Base-by-base conservation (phyloP, 176 grass and related monocot species). In the Dactylis glomerata region DNA sequence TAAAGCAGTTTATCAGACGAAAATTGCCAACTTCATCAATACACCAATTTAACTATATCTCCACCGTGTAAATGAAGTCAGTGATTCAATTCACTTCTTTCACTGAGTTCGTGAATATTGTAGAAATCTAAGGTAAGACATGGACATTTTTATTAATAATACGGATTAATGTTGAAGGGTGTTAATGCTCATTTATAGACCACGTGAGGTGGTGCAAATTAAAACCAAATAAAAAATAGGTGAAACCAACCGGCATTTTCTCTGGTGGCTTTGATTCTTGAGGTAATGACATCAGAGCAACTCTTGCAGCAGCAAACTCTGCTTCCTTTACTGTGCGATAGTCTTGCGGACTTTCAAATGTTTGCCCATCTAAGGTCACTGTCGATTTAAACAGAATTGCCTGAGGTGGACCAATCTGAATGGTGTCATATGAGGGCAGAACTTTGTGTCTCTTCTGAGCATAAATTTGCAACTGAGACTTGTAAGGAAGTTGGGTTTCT, bases 401-500 rank as follows among this genome's bases (percentile, higher is more conserved):
- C 50, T 76, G 88, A 86, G 38, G 37, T 61, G 68, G 54, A 65
- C 87, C 95, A 41, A 45, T 62, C 12, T 54, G 33, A 75, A 88
- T 49, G 40, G 10, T 8, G 59, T 58, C 44, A 77, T 98, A 98
- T 3, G 31, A 85, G 61, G 92, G 95, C 75, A 90, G 40, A 4
- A 34, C 47, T 61, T 86, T 92, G 46, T 44, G 33, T 79, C 77
- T 89, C 89, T 88, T 98, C 88, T 95, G 95, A 73, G 80, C 73
- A 92, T 93, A 89, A 40, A 64, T 86, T 79, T 90, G 91, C 83
- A 98, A 79, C 74, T 90, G 92, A 44, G 2, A 87, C 91, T 98
- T 98, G 59, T 36, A 86, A 57, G 82, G 12, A 83, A 57, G 42
- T 79, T 88, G 87, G 45, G 42, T 66, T 49, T 72, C 88, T 90